Percentiles rank a stretch among this genome's conserved stretches.
Conservation (phyloP, 495 filamentous ascomycete species). For the Hypoxylon perforatum region DNA sequence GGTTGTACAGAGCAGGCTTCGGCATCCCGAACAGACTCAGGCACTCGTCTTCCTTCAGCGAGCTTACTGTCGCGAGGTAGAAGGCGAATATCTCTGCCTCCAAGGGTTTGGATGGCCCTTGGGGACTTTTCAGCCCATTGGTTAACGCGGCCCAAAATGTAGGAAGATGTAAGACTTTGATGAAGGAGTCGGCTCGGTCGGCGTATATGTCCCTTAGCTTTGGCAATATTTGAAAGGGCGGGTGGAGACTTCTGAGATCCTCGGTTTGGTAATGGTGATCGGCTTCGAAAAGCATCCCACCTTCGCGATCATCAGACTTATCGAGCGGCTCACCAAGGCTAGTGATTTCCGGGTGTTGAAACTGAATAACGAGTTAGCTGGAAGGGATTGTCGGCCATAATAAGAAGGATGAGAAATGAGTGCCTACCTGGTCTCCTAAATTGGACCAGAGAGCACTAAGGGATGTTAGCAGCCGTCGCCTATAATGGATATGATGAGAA, state of each 20-base stretch:
- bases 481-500: background rate
- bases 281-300: constrained; percentile 22
- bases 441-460: constrained; percentile 25
- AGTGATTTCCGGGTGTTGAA: constrained; percentile 21
- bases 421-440: constrained; percentile 25
- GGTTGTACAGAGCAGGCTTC: constrained; percentile 51
- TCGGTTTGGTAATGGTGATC: constrained; percentile 56
- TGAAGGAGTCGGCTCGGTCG: constrained; percentile 63
- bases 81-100: constrained; percentile 64
- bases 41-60: constrained; percentile 54
- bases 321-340: constrained; percentile 12
- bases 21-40: constrained; percentile 54
- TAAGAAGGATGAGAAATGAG: background rate
- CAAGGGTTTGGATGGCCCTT: constrained; percentile 50
- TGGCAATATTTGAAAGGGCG: constrained; percentile 35
- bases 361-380: background rate
- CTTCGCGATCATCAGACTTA: constrained; percentile 9
- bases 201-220: constrained; percentile 62
- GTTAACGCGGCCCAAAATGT: constrained; percentile 60
- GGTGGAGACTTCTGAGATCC: constrained; percentile 23
- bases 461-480: background rate
- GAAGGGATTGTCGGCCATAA: background rate
- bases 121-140: constrained; percentile 44
- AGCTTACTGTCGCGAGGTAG: constrained; percentile 56
- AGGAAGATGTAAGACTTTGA: constrained; percentile 65